Base-by-base conservation (phyloP, 2,329 filamentous ascomycete species). In the Plectosphaerella cucumerina region DNA sequence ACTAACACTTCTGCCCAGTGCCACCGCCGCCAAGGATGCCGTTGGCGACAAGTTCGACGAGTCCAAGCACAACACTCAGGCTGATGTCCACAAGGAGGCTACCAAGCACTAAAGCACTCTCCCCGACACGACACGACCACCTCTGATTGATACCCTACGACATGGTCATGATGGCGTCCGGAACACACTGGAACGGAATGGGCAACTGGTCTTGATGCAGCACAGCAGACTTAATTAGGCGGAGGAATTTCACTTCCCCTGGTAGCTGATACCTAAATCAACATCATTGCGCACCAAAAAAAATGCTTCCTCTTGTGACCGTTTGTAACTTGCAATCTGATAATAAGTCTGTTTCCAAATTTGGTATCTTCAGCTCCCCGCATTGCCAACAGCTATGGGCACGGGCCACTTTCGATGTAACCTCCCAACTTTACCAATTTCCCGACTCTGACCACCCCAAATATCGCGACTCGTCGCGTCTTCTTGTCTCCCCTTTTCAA, bases 21-120 rank as follows among this genome's bases (percentile, higher is more conserved):
- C 70, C 55, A 67, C 68, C 9, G 75, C 75, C n/a, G 70, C 73
- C 58, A 77, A 76, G 69, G 74, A 78, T 37, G 75, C 75, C 41
- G 33, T 72, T 1, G 61, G 67, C 34, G 74, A 78, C 70, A 77
- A 77, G 73, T 45, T 68, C 18, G 47, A 69, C 50, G 75, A 75
- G 69, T 45, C 55, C 22, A 51, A 53, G 48, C 72, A 75, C 61
- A 63, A 73, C 41, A 58, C 58, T 60, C 73, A 73, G 67, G 70
- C 70, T 18, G 65, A 70, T 4, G 71, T 63, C 49, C 68, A 74
- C 66, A 74, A 73, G 67, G 31, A 57, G 53, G n/a, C 43, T 8
- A 53, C 54, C 41, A 55, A 56, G 54, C 47, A 57, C 51, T 57
- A 56, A 57, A 49, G 47, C 14, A 41, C n/a, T 49, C 46, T 21